Evolutionary conservation across 2,329 filamentous ascomycete genomes (phyloP).

Genomic region (Metarhizium anisopliae): DNA sequence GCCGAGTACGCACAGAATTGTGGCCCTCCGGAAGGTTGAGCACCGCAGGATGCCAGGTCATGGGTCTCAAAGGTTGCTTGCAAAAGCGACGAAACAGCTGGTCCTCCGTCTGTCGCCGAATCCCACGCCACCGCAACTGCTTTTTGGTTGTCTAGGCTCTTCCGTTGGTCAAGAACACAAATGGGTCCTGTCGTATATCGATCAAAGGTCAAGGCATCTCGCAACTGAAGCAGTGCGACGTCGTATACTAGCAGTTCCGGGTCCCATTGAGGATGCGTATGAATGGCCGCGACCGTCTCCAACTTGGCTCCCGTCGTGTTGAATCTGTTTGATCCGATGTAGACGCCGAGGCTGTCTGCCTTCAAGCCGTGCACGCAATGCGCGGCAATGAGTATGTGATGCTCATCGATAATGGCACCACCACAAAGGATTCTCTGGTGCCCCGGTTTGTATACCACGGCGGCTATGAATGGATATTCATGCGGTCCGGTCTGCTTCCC

Average conservation of each 20-base stretch:
- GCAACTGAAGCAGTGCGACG: not conserved
- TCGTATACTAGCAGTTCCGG: not conserved
- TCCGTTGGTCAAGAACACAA: not conserved
- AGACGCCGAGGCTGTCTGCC: not conserved
- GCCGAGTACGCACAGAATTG: not conserved
- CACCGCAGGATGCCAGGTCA: not conserved
- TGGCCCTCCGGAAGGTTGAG: not conserved
- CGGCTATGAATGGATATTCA: not conserved
- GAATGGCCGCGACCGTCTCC: not conserved
- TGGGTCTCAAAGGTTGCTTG: not conserved
- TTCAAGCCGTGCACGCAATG: not conserved
- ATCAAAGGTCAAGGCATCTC: not conserved
- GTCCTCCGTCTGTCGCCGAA: not conserved
- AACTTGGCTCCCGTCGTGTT: not conserved
- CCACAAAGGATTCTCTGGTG: not conserved
- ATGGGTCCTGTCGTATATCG: too few species aligned
- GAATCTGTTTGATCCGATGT: not conserved
- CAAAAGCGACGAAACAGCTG: not conserved
- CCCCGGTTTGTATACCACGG: not conserved
- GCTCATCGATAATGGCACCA: not conserved
- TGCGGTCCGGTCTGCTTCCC: not conserved
- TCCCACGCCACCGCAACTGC: not conserved
- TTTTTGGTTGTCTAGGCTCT: not conserved
- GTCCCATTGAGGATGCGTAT: not conserved
- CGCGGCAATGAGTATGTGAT: not conserved